Percentiles rank a stretch among this genome's conserved stretches.
These are phyloP conservation scores for Panicum hallii DNA, from an alignment of 202 grass and related monocot species.

Conservation along the genomic window DNA sequence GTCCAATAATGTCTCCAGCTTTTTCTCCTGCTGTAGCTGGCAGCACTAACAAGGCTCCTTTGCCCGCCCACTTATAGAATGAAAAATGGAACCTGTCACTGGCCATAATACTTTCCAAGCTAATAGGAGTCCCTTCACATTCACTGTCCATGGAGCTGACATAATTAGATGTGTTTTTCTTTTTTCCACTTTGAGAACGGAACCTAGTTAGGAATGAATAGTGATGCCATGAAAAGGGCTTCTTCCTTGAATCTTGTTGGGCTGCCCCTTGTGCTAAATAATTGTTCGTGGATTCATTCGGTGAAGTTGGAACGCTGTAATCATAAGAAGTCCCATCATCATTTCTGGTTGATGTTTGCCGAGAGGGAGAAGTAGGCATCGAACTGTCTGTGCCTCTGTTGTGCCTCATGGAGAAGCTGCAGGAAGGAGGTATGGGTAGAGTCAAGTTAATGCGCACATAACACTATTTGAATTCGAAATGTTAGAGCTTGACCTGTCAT, in stretches of 20 bases:
- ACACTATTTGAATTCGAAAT: background rate
- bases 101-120: slow-evolving; percentile 56
- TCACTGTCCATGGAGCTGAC: slow-evolving; percentile 58
- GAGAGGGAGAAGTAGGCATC: slow-evolving; percentile 48
- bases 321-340: slow-evolving; percentile 61
- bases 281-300: slow-evolving; percentile 55
- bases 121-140: slow-evolving; percentile 54
- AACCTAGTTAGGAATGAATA: slow-evolving; percentile 70
- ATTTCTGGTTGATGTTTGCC: slow-evolving; percentile 47
- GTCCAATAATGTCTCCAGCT: slow-evolving; percentile 45
- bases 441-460: slow-evolving; percentile 5
- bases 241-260: slow-evolving; percentile 51
- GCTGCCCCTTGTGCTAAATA: slow-evolving; percentile 47
- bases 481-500: background rate
- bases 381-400: slow-evolving; percentile 51
- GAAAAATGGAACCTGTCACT: slow-evolving; percentile 85
- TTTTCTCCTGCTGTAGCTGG: slow-evolving; percentile 59
- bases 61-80: slow-evolving; percentile 83
- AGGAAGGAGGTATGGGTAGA: slow-evolving; percentile 35
- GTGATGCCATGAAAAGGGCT: slow-evolving; percentile 52
- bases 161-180: slow-evolving; percentile 40
- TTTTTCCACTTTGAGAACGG: slow-evolving; percentile 56
- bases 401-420: slow-evolving; percentile 79
- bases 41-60: slow-evolving; percentile 75
- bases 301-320: slow-evolving; percentile 70